These are phyloP conservation scores for Hypseocharis bilobata DNA, from an alignment of 441 rosid genomes.

Conservation along the genomic window DNA sequence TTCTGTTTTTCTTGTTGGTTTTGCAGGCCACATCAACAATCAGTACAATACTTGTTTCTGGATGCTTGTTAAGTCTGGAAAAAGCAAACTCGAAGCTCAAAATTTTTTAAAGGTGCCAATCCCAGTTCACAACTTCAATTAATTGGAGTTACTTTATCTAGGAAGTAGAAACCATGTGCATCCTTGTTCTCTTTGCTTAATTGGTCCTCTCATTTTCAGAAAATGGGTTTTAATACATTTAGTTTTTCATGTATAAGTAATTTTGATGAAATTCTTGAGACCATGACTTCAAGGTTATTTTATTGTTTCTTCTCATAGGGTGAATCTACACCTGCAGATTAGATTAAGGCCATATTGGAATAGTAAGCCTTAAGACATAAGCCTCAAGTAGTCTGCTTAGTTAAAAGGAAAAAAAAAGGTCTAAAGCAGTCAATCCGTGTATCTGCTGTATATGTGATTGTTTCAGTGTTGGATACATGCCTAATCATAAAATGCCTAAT, in stretches of 20 bases:
- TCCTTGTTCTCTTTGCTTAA: neutral
- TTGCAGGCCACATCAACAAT: conserved; percentile 84
- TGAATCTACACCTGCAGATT: too few species aligned
- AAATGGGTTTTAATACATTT: neutral
- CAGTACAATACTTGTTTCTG: conserved; percentile 88
- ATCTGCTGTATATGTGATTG: neutral
- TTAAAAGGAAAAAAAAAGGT: neutral
- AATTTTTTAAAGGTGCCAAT: conserved; percentile 48
- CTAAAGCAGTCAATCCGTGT: neutral
- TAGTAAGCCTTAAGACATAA: too few species aligned
- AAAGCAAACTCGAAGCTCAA: conserved; percentile 66
- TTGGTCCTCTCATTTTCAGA: neutral
- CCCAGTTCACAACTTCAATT: neutral
- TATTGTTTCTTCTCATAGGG: neutral
- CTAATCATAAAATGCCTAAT: neutral
- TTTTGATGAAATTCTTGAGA: neutral
- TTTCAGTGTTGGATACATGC: neutral
- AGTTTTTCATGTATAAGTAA: neutral
- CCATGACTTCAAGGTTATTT: neutral
- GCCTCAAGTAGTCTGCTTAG: neutral
- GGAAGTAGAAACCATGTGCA: neutral
- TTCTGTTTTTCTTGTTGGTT: conserved; percentile 1
- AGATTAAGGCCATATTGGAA: too few species aligned
- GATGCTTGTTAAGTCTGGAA: conserved; percentile 79
- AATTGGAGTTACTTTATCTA: neutral